Conservation (phyloP, 495 filamentous ascomycete genomes). For the Schizothecium vesticola region DNA sequence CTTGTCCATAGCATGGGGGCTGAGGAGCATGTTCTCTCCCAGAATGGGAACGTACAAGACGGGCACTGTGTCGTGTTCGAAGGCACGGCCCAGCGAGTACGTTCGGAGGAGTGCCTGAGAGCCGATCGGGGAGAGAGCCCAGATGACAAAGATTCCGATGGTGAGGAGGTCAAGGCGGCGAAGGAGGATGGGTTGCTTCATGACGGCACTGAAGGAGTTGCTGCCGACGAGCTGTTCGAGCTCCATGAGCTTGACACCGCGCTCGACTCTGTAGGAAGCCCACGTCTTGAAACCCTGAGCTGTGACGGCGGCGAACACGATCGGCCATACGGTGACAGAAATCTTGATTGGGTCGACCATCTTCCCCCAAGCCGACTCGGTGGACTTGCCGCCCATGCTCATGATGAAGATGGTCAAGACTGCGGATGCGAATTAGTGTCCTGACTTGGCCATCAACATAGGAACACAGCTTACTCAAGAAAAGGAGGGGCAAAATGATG, state of each 20-base stretch:
- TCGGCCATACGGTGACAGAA: constrained; percentile 13
- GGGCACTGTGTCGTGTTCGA: neutral
- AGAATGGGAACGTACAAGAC: neutral
- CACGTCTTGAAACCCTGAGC: constrained; percentile 16
- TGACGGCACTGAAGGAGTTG: constrained; percentile 10
- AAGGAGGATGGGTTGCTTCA: constrained; percentile 9
- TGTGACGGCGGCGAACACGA: constrained; percentile 15
- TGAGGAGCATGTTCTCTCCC: constrained; percentile 5
- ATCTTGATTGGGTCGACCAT: constrained; percentile 13
- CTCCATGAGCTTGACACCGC: constrained; percentile 12
- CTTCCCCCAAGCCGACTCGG: constrained; percentile 1
- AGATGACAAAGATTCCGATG: constrained; percentile 8
- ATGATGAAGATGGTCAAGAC: constrained; percentile 6
- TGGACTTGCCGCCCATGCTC: neutral
- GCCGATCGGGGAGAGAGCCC: constrained; percentile 8
- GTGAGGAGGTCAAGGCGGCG: constrained; percentile 6
- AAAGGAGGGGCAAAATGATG: constrained; percentile 1
- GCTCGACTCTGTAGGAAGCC: constrained; percentile 14
- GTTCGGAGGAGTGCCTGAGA: constrained; percentile 1
- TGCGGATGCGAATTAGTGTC: neutral
- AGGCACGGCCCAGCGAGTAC: neutral
- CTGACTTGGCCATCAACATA: neutral
- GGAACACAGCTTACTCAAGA: neutral
- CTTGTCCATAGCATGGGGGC: neutral
- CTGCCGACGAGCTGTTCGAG: constrained; percentile 15